Base-by-base conservation (phyloP, 2,329 filamentous ascomycete species). In the Monosporascus sp. region DNA sequence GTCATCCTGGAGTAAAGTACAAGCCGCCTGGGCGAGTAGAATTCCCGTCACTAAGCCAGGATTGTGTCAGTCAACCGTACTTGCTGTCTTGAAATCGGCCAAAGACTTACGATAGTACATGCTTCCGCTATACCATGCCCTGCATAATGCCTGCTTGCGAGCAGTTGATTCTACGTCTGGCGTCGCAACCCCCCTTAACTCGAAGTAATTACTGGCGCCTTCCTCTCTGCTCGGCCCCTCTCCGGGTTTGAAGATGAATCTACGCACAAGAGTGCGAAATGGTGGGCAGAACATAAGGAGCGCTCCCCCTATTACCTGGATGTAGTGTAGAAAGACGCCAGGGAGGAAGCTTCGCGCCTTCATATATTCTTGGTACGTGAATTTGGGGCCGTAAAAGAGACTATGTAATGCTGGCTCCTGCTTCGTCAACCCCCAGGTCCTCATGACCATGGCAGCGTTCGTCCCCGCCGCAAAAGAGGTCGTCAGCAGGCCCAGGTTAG, bases 1-100 rank as follows among this genome's bases (percentile, higher is more conserved):
- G 16, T 84, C 77, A 40, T 87, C 85, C 54, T 86, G 76, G 17
- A 91, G 71, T 35, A 92, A 73, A 0, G 84, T 83, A 40, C 80
- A 71, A 4, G 87, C 88, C 14, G 80, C 87, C 61, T 90, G 78
- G 2, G 79, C 78, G 16, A 89, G 64, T 27, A 87, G 75, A 19
- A 85, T 64, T 0, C 79, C 88, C 4, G 87, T 91, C 50, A 89
- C 84, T 86, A 50, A 58, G 44, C 37, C 31, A 53, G 44, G n/a
- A 47, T 31, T 53, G 19, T 49, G n/a, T 45, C 11, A 22, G 40
- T 43, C 19, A 20, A 22, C 5, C 1, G 9, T 17, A 50, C 52
- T 26, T 11, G 37, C 62, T 44, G 60, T 57, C 37, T 50, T 49
- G 41, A 27, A 35, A 19, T 14, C 7, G 17, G 7, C 7, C 37